A percentile compares a stretch with the other conserved stretches of the same genome.
Conservation (phyloP, 2,329 filamentous ascomycete species). For the Botryotinia narcissicola region DNA sequence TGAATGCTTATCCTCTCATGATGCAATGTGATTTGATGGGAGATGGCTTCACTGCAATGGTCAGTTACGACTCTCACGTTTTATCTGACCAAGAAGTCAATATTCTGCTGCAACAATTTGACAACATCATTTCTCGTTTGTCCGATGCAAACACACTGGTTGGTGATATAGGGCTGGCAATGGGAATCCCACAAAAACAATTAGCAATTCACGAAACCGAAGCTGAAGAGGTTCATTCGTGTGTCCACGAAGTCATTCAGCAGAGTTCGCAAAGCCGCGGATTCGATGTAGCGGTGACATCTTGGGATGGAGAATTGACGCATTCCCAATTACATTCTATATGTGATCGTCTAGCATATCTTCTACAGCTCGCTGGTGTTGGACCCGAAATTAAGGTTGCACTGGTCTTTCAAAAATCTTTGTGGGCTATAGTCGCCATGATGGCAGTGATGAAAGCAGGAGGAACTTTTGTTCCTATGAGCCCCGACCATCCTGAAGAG, state of each 20-base stretch:
- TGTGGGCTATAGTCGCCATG: constrained; percentile 33
- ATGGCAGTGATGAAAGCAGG: constrained; percentile 35
- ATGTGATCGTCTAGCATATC: constrained; percentile 27
- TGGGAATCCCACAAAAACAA: too few relatives aligned
- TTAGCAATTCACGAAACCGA: constrained; percentile 1
- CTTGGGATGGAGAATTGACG: constrained; percentile 31
- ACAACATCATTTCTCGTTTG: constrained; percentile 6
- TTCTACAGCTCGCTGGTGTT: constrained; percentile 26
- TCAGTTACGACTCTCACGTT: constrained; percentile 20
- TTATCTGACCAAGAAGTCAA: constrained; percentile 20
- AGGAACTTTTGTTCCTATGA: constrained; percentile 36
- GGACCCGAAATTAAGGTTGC: constrained; percentile 25
- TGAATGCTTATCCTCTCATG: constrained; percentile 26
- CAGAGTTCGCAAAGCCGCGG: neutral
- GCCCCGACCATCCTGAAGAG: constrained; percentile 23
- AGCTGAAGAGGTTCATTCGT: constrained; percentile 12
- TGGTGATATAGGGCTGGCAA: constrained; percentile 26
- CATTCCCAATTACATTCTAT: constrained; percentile 31
- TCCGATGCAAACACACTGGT: neutral
- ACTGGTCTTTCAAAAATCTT: constrained; percentile 30
- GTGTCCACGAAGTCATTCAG: constrained; percentile 29
- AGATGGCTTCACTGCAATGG: constrained; percentile 21
- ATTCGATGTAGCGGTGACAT: constrained; percentile 6
- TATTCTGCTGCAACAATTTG: constrained; percentile 22
- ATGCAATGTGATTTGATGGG: constrained; percentile 20